Evolutionary conservation across 495 filamentous ascomycete genomes (phyloP).

Genomic region (Neurospora sp.): DNA sequence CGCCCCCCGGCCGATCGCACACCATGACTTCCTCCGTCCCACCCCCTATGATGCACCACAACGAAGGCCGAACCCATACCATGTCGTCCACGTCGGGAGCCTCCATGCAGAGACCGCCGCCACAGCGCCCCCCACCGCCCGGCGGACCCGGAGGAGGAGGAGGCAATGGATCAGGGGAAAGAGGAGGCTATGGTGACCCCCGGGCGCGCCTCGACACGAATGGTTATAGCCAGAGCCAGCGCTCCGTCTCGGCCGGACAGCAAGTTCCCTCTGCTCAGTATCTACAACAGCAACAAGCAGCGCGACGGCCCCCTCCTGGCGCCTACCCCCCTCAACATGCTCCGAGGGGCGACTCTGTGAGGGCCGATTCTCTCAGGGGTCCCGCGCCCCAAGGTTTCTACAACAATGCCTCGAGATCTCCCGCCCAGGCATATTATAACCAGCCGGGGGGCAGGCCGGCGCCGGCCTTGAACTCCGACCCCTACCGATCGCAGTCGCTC

Average conservation of each 20-base stretch:
- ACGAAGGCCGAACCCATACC: conserved; percentile 66
- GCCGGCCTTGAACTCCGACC: conserved; percentile 73
- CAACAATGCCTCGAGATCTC: conserved; percentile 42
- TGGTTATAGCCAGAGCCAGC: conserved; percentile 48
- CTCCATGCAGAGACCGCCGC: conserved; percentile 48
- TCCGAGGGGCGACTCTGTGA: conserved; percentile 7
- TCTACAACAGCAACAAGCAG: conserved; percentile 26
- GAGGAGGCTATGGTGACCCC: conserved; percentile 36
- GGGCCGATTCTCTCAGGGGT: conserved; percentile 27
- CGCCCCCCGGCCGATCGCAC: conserved; percentile 77
- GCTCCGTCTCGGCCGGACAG: conserved; percentile 36
- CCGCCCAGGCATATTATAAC: conserved; percentile 45
- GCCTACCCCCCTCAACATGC: conserved; percentile 1
- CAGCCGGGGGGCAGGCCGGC: conserved; percentile 35
- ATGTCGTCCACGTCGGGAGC: conserved; percentile 78
- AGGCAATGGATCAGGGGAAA: conserved; percentile 4
- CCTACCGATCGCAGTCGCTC: conserved; percentile 86
- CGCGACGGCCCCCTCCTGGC: conserved; percentile 48
- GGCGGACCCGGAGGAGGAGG: neutral
- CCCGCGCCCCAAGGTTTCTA: conserved; percentile 42
- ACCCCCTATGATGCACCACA: conserved; percentile 25
- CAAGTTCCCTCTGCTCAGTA: conserved; percentile 30
- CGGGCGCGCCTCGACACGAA: conserved; percentile 29
- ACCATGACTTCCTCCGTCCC: conserved; percentile 66
- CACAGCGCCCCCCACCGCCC: conserved; percentile 45